Base-by-base conservation (phyloP, 495 filamentous ascomycete genomes). In the Xeromyces bisporus region DNA sequence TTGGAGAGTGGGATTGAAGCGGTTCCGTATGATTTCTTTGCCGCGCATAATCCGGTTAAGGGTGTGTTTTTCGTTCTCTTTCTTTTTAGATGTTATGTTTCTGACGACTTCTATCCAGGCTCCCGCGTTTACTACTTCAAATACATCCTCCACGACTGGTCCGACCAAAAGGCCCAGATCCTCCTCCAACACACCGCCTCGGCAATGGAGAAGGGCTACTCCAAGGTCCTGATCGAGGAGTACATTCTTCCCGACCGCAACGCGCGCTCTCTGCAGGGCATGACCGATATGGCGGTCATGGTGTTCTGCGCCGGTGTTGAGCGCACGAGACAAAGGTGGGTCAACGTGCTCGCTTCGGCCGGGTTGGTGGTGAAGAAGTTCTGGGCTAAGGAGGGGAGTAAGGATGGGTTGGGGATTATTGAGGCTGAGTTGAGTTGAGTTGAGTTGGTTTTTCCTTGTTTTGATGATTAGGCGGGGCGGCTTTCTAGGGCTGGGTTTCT, bases 121-220 rank as follows among this genome's bases (percentile, higher is more conserved):
- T 54, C 64, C 2, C 50, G 51, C 10, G 44, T 43, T 0, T 69
- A 68, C 33, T 68, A 64, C 33, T 33, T 66, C 18, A 58, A 61
- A 12, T 45, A 50, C 16, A 43, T 69, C 11, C 34, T 71, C 6
- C 62, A 68, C 25, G 61, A 67, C 40, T 66, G 58, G 56, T 48
- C 51, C 1, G 60, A 67, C 29, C 53, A 64, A 12, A 43, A 43
- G 23, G 54, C 48, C 13, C 28, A 35, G 2, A 35, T 33, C 18
- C 60, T 69, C 7, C 43, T 70, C 2, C 31, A 36, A 1, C 34
- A 50, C 28, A 38, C 62, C 13, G 39, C 29, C n/a, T 23, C 35
- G 1, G 53, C 56, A 2, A 63, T 66, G 58, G 44, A 41, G 24
- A 48, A 39, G 0, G 57, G 54, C 0, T 63, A 55, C 31, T 62